phyloP scores from a whole-genome alignment of 345 rosid species.

The Kandelia obovata region DNA sequence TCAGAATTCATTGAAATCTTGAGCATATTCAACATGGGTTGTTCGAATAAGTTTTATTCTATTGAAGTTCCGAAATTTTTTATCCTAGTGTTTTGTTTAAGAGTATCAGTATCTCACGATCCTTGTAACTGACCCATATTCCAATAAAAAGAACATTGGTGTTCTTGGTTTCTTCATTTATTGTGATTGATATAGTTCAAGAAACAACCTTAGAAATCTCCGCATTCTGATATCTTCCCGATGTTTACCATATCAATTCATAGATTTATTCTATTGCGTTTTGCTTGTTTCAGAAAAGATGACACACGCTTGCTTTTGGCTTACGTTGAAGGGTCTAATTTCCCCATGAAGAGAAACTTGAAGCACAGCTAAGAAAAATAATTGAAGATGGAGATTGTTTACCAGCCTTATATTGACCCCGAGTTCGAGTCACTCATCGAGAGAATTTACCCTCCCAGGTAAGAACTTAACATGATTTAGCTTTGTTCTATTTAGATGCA shows the following conservation, averaged over 20 bases:
- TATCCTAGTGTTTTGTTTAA: too few species aligned
- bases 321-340: not conserved
- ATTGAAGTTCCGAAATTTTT: too few species aligned
- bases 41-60: too few species aligned
- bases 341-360: not conserved
- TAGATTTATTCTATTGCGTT: not conserved
- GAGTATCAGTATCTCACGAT: too few species aligned
- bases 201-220: too few species aligned
- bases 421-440: constrained; percentile 76
- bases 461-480: not conserved
- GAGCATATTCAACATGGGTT: too few species aligned
- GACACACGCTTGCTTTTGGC: not conserved
- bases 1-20: too few species aligned
- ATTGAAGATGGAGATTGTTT: constrained; percentile 51
- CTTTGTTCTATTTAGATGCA: too few species aligned
- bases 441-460: constrained; percentile 86
- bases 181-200: too few species aligned
- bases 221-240: constrained; percentile 21
- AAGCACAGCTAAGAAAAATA: not conserved
- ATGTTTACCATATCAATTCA: constrained; percentile 6
- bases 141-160: too few species aligned
- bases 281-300: not conserved
- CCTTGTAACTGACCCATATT: too few species aligned
- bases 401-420: constrained; percentile 77
- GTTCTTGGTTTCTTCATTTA: too few species aligned